Percentiles rank a stretch among this genome's conserved stretches.
Conservation (phyloP, 345 rosid species). For the Schrenkiella parvula region DNA sequence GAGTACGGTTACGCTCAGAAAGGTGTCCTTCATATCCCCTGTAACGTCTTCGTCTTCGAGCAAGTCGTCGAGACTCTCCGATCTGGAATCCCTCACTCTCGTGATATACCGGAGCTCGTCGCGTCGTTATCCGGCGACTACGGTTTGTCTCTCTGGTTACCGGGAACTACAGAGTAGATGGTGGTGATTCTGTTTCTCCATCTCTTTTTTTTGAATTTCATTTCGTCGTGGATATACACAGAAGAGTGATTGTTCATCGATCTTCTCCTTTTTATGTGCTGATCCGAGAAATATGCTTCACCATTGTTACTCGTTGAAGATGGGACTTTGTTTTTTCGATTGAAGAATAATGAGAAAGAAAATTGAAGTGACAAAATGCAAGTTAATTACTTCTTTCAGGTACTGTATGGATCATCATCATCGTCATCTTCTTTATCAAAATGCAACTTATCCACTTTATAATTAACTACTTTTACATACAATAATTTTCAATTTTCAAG, state of each 20-base stretch:
- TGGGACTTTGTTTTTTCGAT: too few species aligned
- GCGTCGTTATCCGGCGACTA: not conserved
- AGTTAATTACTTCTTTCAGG: too few species aligned
- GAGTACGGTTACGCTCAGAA: slow-evolving; percentile 88
- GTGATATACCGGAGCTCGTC: not conserved
- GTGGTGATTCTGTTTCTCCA: not conserved
- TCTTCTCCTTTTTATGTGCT: not conserved
- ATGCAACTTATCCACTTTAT: not conserved
- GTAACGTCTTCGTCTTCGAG: slow-evolving; percentile 73
- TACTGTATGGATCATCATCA: too few species aligned
- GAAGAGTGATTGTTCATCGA: not conserved
- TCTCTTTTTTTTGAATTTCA: not conserved
- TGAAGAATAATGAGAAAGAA: not conserved
- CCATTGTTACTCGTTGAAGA: too few species aligned
- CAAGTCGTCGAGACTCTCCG: slow-evolving; percentile 61
- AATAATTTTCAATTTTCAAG: too few species aligned
- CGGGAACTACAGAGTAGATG: slow-evolving; percentile 17
- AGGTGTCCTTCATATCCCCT: slow-evolving; percentile 87
- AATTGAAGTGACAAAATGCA: too few species aligned
- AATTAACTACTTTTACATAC: too few species aligned
- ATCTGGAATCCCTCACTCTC: slow-evolving; percentile 37
- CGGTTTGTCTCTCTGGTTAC: not conserved
- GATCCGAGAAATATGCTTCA: not conserved
- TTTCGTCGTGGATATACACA: not conserved
- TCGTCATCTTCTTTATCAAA: not conserved